These are phyloP conservation scores for Echeveria elegans DNA, from an alignment of 164 flowering plant genomes.

Conservation along the genomic window DNA sequence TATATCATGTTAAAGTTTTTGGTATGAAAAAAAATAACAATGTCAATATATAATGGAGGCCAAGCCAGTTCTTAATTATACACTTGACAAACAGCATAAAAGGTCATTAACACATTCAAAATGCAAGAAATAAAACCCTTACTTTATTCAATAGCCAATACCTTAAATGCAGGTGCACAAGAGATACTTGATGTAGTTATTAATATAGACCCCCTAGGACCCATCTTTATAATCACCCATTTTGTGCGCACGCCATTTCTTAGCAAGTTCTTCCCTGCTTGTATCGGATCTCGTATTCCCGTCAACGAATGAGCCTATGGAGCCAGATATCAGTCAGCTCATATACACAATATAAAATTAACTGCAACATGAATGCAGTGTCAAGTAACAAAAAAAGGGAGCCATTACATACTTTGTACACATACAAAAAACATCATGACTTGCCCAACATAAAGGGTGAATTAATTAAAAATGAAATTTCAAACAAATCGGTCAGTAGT, in stretches of 20 bases:
- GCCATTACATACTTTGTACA: neutral
- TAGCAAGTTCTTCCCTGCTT: slow-evolving; percentile 77
- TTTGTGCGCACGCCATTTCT: slow-evolving; percentile 54
- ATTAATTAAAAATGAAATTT: neutral
- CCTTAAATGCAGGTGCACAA: slow-evolving; percentile 92
- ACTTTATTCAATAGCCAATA: too few species aligned
- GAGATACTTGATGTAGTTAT: slow-evolving; percentile 53
- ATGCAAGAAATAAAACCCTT: neutral
- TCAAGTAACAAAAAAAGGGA: too few species aligned
- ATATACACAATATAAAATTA: neutral
- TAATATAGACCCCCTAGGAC: slow-evolving; percentile 74
- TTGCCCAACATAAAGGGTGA: neutral
- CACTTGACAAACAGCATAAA: neutral
- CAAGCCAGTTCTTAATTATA: neutral
- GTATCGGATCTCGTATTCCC: slow-evolving; percentile 58
- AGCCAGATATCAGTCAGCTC: neutral
- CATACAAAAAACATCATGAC: neutral
- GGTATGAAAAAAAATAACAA: neutral
- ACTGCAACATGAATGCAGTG: neutral
- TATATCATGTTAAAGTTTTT: slow-evolving; percentile 13
- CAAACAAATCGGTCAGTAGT: neutral
- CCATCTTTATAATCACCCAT: slow-evolving; percentile 95
- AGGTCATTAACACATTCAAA: neutral
- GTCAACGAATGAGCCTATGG: slow-evolving; percentile 79
- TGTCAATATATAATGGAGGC: too few species aligned